Evolutionary conservation across 371 early-diverging fungal genomes (phyloP).

Genomic region (Mucor sp.): DNA sequence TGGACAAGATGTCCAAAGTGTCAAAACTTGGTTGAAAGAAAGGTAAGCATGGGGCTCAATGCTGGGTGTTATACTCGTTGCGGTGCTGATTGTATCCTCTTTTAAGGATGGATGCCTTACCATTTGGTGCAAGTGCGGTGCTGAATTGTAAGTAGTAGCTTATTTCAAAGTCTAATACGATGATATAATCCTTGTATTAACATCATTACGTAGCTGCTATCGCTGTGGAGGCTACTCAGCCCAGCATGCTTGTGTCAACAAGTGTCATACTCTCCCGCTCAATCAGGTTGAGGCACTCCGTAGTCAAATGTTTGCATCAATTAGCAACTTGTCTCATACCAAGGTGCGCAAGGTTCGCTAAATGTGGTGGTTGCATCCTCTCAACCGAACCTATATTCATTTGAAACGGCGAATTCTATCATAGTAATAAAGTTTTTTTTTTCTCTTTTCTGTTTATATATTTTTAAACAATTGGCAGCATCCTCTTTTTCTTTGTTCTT

Average conservation of each 20-base stretch:
- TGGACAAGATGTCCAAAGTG: conserved; percentile 27
- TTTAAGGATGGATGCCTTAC: conserved; percentile 18
- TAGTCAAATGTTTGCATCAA: conserved; percentile 9
- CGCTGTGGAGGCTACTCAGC: conserved; percentile 17
- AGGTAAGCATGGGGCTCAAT: not conserved
- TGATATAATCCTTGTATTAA: not conserved
- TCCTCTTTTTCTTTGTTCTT: not conserved
- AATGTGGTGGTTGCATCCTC: not conserved
- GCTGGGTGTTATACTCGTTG: not conserved
- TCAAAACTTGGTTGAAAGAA: conserved; percentile 8
- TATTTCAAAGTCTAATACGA: not conserved
- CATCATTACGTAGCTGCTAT: conserved; percentile 17
- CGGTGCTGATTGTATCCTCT: not conserved
- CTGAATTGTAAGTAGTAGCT: conserved; percentile 17
- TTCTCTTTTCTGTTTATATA: not conserved
- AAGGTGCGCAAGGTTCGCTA: too few relatives aligned
- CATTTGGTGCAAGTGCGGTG: conserved; percentile 15
- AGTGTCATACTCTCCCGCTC: not conserved
- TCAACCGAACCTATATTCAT: not conserved
- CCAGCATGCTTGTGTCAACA: conserved; percentile 10
- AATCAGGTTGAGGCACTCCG: not conserved
- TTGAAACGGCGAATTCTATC: conserved; percentile 4
- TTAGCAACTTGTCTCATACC: too few relatives aligned
- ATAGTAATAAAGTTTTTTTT: conserved; percentile 10
- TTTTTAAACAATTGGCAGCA: not conserved